Evolutionary conservation across 805 yeast genomes (phyloP).

Genomic region (Candida oleophila): DNA sequence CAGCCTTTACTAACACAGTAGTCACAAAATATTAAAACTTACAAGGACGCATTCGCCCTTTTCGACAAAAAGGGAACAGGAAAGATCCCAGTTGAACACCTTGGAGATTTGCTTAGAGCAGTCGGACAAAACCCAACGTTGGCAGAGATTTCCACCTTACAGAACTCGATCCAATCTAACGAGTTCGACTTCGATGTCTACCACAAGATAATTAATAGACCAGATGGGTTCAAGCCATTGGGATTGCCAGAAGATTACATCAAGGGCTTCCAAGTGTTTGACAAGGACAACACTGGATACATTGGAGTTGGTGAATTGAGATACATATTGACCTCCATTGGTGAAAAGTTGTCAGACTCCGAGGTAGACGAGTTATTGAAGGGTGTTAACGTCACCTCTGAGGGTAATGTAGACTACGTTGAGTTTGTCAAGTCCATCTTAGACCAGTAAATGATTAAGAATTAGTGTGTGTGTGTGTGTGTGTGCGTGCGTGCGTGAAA

Average conservation of each 20-base stretch:
- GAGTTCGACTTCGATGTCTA: constrained; percentile 76
- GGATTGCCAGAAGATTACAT: constrained; percentile 91
- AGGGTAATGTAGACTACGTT: constrained; percentile 92
- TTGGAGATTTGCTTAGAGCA: constrained; percentile 93
- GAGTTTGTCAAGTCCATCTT: constrained; percentile 91
- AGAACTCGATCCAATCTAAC: constrained; percentile 41
- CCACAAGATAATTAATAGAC: constrained; percentile 74
- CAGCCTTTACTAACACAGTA: constrained; percentile 9
- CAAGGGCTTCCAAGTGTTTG: constrained; percentile 92
- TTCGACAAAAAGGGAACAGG: constrained; percentile 97
- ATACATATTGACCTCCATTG: constrained; percentile 91
- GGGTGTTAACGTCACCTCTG: constrained; percentile 91
- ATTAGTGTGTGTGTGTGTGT: too few relatives aligned
- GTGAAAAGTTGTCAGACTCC: constrained; percentile 84
- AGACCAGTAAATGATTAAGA: constrained; percentile 56
- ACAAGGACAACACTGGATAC: constrained; percentile 91
- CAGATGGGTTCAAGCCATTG: constrained; percentile 82
- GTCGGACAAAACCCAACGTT: constrained; percentile 98
- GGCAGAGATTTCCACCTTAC: constrained; percentile 67
- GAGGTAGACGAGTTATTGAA: constrained; percentile 96
- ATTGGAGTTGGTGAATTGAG: constrained; percentile 96
- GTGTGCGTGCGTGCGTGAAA: too few relatives aligned
- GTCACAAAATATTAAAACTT: constrained; percentile 47
- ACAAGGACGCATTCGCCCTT: constrained; percentile 92
- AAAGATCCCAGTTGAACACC: constrained; percentile 73